phyloP scores from a whole-genome alignment of 108 stramenopile genomes.

The Discostella stelligeroides region DNA sequence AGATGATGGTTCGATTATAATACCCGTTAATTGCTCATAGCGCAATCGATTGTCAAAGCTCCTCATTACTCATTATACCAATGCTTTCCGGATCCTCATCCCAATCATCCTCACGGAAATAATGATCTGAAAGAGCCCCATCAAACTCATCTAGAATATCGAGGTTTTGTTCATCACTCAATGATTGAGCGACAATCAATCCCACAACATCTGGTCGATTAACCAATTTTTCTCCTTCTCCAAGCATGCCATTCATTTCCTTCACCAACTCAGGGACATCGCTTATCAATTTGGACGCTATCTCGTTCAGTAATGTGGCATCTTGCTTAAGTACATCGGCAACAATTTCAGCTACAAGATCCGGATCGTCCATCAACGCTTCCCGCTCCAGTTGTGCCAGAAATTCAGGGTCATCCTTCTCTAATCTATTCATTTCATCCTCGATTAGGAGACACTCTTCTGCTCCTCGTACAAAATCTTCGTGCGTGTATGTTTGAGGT shows the following conservation, averaged over 20 bases:
- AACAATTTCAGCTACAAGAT: slow-evolving; percentile 43
- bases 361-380: slow-evolving; percentile 38
- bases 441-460: slow-evolving; percentile 52
- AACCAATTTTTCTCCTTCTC: slow-evolving; percentile 31
- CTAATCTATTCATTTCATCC: slow-evolving; percentile 38
- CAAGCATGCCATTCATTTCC: slow-evolving; percentile 31
- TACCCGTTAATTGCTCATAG: slow-evolving; percentile 60
- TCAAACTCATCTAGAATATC: slow-evolving; percentile 45
- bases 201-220: slow-evolving; percentile 45
- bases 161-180: slow-evolving; percentile 34
- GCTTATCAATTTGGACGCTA: slow-evolving; percentile 17
- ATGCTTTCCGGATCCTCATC: not conserved
- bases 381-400: slow-evolving; percentile 39
- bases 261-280: slow-evolving; percentile 16
- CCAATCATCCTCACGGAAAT: not conserved
- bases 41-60: not conserved
- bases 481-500: slow-evolving; percentile 23
- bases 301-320: slow-evolving; percentile 20
- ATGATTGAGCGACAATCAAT: slow-evolving; percentile 21
- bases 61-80: not conserved
- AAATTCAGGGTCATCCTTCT: slow-evolving; percentile 32
- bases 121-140: not conserved
- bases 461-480: slow-evolving; percentile 35
- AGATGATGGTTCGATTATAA: slow-evolving; percentile 80
- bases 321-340: slow-evolving; percentile 28